Base-by-base conservation (phyloP, 2,329 filamentous ascomycete species). In the Lachnellula subtilissima region DNA sequence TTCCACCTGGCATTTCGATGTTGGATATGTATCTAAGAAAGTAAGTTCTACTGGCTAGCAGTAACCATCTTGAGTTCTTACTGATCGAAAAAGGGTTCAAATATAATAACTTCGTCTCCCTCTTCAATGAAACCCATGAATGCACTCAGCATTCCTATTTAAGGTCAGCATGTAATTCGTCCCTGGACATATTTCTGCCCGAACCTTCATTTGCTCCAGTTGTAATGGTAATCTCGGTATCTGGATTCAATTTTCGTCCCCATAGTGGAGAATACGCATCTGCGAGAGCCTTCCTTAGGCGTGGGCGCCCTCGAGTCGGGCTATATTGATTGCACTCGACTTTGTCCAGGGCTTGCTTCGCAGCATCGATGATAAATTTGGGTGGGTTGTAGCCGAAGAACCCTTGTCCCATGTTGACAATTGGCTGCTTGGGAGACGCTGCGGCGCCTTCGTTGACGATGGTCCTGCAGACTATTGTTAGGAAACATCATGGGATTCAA, bases 271-370 rank as follows among this genome's bases (percentile, higher is more conserved):
- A 88, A 76, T 99, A 99, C 22, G 94, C 89, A 67, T 96, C 85
- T 2, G 94, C 89, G 67, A 99, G 86, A 51, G 94, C 94, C 77
- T 97, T 90, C 80, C 87, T 93, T 69, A 99, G 80, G 54, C 93
- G 83, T 43, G 94, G 93, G 6, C 93, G 86, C 58, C 94, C 94
- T 79, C 91, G 94, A 19, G 94, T 97, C 2, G 92, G 94, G 22
- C 91, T 93, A 79, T 99, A 99, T 78, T 99, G 94, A 73, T 99
- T 99, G 81, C 93, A 97, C 64, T 97, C 94, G 22, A 99, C 93
- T 51, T 85, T 82, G 69, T 96, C 87, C 51, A 99, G 81, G 40
- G 93, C 92, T 40, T 87, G 78, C 74, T 96, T 97, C 51, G 94
- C 94, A 43, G 94, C 94, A 65, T 96, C 83, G 62, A 97, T 78